Evolutionary conservation across 768 basidiomycete genomes (phyloP).

Genomic region (Phlebiopsis gigantea): DNA sequence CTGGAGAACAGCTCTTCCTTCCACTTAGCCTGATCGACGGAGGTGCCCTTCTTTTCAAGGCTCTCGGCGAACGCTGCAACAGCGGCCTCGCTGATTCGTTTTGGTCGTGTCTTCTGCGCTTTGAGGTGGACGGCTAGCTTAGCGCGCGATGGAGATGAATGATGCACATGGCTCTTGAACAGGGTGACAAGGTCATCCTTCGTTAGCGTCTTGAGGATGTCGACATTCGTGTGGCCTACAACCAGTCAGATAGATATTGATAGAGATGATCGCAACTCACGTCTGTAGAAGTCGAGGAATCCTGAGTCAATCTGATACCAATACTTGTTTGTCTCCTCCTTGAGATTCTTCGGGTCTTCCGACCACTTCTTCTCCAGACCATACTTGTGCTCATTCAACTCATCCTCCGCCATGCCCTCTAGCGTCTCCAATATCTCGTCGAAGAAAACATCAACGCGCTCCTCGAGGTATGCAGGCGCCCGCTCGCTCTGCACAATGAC

Average conservation of each 20-base stretch:
- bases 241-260: not conserved
- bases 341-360: slow-evolving; percentile 85
- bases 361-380: slow-evolving; percentile 77
- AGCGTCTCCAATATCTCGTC: slow-evolving; percentile 64
- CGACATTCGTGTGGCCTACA: slow-evolving; percentile 70
- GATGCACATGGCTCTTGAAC: slow-evolving; percentile 67
- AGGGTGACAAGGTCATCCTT: slow-evolving; percentile 72
- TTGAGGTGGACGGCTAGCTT: slow-evolving; percentile 83
- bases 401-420: slow-evolving; percentile 60
- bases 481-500: slow-evolving; percentile 89
- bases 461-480: slow-evolving; percentile 72
- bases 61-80: slow-evolving; percentile 54
- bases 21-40: slow-evolving; percentile 46
- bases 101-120: slow-evolving; percentile 58
- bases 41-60: slow-evolving; percentile 43
- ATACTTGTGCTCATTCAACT: slow-evolving; percentile 74
- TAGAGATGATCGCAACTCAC: slow-evolving; percentile 40
- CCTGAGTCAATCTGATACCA: slow-evolving; percentile 71
- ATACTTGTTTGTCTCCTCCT: slow-evolving; percentile 70
- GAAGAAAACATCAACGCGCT: slow-evolving; percentile 85
- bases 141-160: slow-evolving; percentile 59
- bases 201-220: slow-evolving; percentile 53
- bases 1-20: slow-evolving; percentile 45
- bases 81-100: slow-evolving; percentile 60
- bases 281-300: slow-evolving; percentile 80